Conservation (phyloP, 2,329 filamentous ascomycete species). For the Magnaporthiopsis incrustans region DNA sequence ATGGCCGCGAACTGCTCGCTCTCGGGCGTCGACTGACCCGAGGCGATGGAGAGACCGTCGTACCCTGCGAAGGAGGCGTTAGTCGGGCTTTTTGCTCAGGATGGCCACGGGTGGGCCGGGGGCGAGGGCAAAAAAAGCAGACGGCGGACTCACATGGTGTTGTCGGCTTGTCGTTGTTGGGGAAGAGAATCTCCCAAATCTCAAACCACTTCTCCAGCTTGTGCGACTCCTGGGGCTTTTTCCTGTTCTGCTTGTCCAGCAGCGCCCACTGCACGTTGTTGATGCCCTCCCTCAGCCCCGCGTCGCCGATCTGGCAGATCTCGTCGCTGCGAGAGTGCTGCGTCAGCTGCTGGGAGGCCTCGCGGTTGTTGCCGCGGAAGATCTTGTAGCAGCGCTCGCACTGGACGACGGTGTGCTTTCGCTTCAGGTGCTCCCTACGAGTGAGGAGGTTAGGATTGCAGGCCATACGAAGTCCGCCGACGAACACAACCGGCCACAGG, state of each 20-base stretch:
- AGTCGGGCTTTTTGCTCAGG: background rate
- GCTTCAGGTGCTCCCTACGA: constrained; percentile 19
- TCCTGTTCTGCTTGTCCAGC: constrained; percentile 19
- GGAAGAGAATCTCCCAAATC: constrained; percentile 21
- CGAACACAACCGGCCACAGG: background rate
- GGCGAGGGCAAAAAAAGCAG: too few species aligned
- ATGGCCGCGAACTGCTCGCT: constrained; percentile 17
- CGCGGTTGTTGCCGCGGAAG: constrained; percentile 13
- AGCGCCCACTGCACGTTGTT: constrained; percentile 18
- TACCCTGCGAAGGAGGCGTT: constrained; percentile 13
- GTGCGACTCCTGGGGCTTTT: constrained; percentile 20
- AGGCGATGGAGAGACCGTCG: constrained; percentile 10
- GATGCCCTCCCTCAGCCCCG: constrained; percentile 18
- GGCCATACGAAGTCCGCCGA: background rate
- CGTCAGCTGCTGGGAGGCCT: constrained; percentile 12
- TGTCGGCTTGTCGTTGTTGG: constrained; percentile 12
- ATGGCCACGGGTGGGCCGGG: too few species aligned
- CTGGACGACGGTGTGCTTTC: constrained; percentile 19
- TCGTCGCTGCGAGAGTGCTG: constrained; percentile 15
- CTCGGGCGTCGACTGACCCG: constrained; percentile 12
- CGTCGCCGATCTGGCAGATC: constrained; percentile 15
- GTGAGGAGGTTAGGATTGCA: background rate
- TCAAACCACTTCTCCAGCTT: constrained; percentile 22
- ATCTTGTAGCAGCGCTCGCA: constrained; percentile 20
- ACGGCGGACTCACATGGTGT: constrained; percentile 17